A percentile compares a stretch with the other conserved stretches of the same genome.
phyloP scores from a whole-genome alignment of 441 rosid genomes.

The Adansonia madagascariensis region DNA sequence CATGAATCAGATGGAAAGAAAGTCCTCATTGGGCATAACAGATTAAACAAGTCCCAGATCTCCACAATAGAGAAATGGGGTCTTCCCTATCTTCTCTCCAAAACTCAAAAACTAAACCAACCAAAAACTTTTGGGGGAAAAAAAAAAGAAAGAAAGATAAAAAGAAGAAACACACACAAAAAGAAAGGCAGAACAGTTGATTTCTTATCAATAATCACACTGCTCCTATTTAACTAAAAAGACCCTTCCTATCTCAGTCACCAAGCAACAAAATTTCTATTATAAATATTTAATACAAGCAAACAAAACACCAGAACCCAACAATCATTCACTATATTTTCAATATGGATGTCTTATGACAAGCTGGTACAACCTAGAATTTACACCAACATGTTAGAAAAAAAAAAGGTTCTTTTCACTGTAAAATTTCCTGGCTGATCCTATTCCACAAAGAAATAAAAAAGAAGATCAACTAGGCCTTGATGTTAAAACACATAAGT shows the following conservation, averaged over 20 bases:
- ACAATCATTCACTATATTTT: conserved; percentile 29
- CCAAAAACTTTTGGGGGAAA: neutral
- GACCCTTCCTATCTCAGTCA: conserved; percentile 28
- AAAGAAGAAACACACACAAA: neutral
- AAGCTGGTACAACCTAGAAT: conserved; percentile 23
- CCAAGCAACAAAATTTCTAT: conserved; percentile 41
- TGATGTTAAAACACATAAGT: neutral
- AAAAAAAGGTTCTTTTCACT: conserved; percentile 30
- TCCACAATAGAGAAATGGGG: conserved; percentile 72
- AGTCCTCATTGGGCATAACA: conserved; percentile 89
- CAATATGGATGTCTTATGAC: conserved; percentile 28
- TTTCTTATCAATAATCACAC: conserved; percentile 36
- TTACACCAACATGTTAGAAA: neutral
- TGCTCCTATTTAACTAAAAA: conserved; percentile 26
- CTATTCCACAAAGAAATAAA: conserved; percentile 7
- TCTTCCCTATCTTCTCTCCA: conserved; percentile 16
- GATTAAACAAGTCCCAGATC: conserved; percentile 92
- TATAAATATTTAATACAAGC: conserved; percentile 30
- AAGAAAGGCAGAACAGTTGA: conserved; percentile 22
- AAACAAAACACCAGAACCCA: conserved; percentile 33
- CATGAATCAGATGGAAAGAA: conserved; percentile 80
- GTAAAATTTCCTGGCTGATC: neutral
- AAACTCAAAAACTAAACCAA: conserved; percentile 25
- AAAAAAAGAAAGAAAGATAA: too few relatives aligned
- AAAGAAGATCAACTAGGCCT: neutral